Base-by-base conservation (phyloP, 1,284 basidiomycete species). In the Malassezia equina region DNA sequence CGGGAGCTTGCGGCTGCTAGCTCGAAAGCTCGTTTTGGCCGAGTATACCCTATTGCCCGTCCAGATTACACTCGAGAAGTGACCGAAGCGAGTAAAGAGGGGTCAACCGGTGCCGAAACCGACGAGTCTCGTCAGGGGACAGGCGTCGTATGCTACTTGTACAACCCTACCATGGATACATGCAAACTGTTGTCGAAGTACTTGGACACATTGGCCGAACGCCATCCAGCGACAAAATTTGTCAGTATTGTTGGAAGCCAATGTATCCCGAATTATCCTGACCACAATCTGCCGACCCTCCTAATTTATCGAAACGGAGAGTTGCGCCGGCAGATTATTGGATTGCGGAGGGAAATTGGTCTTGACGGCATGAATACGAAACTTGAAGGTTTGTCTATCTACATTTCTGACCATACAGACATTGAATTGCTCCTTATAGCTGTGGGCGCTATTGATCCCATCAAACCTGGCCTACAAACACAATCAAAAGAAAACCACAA, bases 31-130 rank as follows among this genome's bases (percentile, higher is more conserved):
- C 81, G 84, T 51, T 95, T 90, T 71, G 90, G 93, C 19, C 78
- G 83, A 42, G 82, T 96, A 46, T 86, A 75, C 75, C 90, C 90
- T 2, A 93, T 98, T 59, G 83, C 83, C 27, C 79, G 93, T 61
- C 89, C 90, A 17, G 91, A 95, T 74, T 98, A 96, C 76, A 93
- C 87, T 29, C 80, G 86, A 47, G 89, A 96, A 69, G 88, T 98
- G 15, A 96, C 91, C 0, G 90, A 96, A 55, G 88, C 88, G 1
- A 94, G 90, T 75, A 82, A 81, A 61, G 74, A 82, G 3, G n/a
- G 23, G 11, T 65, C 48, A 47, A 77, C 54, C 40, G 61, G 73
- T 39, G 34, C 52, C 8, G 75, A 48, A 2, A 21, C 19, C 9
- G 27, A 36, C 11, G 24, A 48, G 17, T 24, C 28, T 23, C 44